Evolutionary conservation across 257 asterid genomes (phyloP), one percentile per base, ranked within the genome.

Genomic region (Solanum stenotomum): DNA sequence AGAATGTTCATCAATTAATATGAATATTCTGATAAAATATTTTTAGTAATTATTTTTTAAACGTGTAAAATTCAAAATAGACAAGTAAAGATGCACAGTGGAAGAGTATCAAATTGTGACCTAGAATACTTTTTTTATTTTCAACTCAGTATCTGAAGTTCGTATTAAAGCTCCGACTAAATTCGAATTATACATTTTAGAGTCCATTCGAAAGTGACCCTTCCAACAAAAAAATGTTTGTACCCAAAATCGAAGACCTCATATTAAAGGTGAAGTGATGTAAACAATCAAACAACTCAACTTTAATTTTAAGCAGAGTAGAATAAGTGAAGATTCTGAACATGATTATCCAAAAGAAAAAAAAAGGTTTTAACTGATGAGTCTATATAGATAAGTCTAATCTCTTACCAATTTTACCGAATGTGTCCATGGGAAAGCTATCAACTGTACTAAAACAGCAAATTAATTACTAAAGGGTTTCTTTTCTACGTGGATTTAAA

Each of bases 121-220:
- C 65, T 56, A 56, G 11, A 56, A 9, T 56, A 18, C 0, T 6
- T 52, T 16, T 52, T 52, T 52, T 52, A 52, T 52, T 16, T 52
- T 52, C 63, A 18, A 18, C 1, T 0, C 10, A 1, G 0, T 18
- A 16, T 52, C n/a, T 52, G 23, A 16, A 52, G 4, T 2, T 0
- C 1, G 4, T 18, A 52, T 18, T 52, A 18, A 1, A 18, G 0
- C 9, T 52, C 9, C 9, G 2, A 52, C 0, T 6, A 52, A 52
- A 52, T 52, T 52, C 0, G 3, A 52, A 6, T 52, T 18, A 0
- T 1, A 1, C 23, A 52, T 0, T 18, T 18, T 0, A 52, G 0
- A 52, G 1, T 52, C 10, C n/a, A 18, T 52, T 52, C 1, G 0
- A 52, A 2, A 52, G 4, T 52, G 10, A 52, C 0, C 4, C 10